Evolutionary conservation across 2,329 filamentous ascomycete species (phyloP).

Genomic region (Colletotrichum coccodes): DNA sequence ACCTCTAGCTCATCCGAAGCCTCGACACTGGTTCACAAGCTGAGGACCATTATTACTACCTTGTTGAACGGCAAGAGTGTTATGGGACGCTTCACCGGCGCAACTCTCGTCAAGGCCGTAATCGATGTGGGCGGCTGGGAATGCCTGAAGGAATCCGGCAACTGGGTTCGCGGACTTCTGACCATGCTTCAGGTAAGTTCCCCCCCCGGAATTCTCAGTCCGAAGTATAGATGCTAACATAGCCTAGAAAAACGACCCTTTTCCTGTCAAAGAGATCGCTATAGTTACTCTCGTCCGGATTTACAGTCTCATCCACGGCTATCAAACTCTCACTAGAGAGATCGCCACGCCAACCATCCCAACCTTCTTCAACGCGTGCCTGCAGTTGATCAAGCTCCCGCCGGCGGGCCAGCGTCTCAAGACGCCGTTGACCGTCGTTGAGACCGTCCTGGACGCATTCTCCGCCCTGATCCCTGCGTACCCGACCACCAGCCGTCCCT

Average conservation of each 20-base stretch:
- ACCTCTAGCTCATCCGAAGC: constrained; percentile 72
- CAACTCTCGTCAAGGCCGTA: constrained; percentile 81
- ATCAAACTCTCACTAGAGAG: constrained; percentile 85
- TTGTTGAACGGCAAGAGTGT: constrained; percentile 80
- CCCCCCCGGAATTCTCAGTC: constrained; percentile 14
- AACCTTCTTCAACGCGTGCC: constrained; percentile 76
- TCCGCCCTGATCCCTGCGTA: constrained; percentile 80
- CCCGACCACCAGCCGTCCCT: constrained; percentile 84
- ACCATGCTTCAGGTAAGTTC: constrained; percentile 74
- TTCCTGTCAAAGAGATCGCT: constrained; percentile 79
- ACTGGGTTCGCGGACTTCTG: constrained; percentile 83
- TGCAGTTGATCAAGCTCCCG: constrained; percentile 70
- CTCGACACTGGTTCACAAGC: constrained; percentile 79
- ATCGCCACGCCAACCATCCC: constrained; percentile 87
- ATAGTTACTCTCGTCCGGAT: constrained; percentile 84
- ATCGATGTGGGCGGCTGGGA: constrained; percentile 89
- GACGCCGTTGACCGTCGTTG: constrained; percentile 62
- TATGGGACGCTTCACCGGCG: constrained; percentile 81
- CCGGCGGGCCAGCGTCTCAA: constrained; percentile 49
- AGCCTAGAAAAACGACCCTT: constrained; percentile 78
- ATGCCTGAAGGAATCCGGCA: constrained; percentile 75
- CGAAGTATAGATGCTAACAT: constrained; percentile 36
- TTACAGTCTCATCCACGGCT: constrained; percentile 83
- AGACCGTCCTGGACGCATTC: constrained; percentile 78
- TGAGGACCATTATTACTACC: constrained; percentile 81